Evolutionary conservation across 164 flowering plant species (phyloP), one percentile per base, ranked within the genome.

Genomic region (Aristolochia fimbriata): DNA sequence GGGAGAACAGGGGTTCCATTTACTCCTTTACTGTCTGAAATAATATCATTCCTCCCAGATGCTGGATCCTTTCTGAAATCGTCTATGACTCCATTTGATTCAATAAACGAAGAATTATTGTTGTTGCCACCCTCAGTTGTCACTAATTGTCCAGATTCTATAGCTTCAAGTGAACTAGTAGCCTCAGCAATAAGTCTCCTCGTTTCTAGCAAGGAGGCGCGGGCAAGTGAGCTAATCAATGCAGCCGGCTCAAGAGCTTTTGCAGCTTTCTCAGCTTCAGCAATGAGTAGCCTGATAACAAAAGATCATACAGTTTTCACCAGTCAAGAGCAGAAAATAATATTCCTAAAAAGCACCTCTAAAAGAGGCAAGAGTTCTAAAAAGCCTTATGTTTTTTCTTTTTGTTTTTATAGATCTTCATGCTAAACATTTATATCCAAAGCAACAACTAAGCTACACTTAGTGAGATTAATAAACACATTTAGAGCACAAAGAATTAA

Each of bases 241-340:
- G 96, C 95, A 68, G 91, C 85, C 46, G 69, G 72, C 74, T 93
- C 99, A 49, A 93, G 90, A 47, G 88, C 91, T 59, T 72, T 71
- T 21, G 93, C 87, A 57, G 97, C 99, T 61, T 86, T 90, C 76
- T 90, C 84, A 58, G 99, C 97, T 77, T 93, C 88, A 54, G 81
- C 77, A 60, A 90, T 88, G 75, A 93, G 68, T 55, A 78, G 56
- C 80, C 99, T 93, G n/a, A 55, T 17, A 17, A 23, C 45, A 15
- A 13, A 62, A 23, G 23, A 23, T 53, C 10, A 59, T 4, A 15
- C n/a, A 19, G 15, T 16, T 43, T 14, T 10, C 4, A 4, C 21
- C 23, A 45, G 61, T 16, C 23, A 58, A 58, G 45, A n/a, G 10
- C 21, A 16, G 23, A 20, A 15, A 27, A n/a, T 16, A 30, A 56